Evolutionary conservation across 805 yeast species (phyloP), one percentile per base, ranked within the genome.

Genomic region (Scheffersomyces amazonensis): DNA sequence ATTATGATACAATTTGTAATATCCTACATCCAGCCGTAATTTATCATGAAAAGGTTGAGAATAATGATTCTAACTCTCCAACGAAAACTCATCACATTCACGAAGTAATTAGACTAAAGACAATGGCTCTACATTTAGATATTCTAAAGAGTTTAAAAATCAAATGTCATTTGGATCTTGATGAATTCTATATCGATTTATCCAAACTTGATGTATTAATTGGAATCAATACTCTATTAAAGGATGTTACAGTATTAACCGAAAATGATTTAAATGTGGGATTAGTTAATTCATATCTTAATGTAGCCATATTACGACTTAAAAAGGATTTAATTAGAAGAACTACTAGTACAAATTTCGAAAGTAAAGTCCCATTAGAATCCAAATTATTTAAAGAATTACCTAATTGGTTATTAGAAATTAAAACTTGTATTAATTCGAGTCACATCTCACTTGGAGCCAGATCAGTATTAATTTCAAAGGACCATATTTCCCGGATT

Each of bases 401-500:
- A 11, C 73, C 74, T 1, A 28, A 42, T 4, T 69, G 73, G 73
- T 37, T 69, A 11, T 41, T 60, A 2, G 58, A 54, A 10, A 36
- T 52, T 13, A 48, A 51, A 16, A 17, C 61, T 16, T 36, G 36
- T 6, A 20, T 58, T 12, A 34, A 40, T n/a, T 37, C 44, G 4
- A 27, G 52, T 17, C 44, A 44, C 8, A 28, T 69, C 4, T 38
- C 44, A 21, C 35, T 69, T 10, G 73, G 73, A 0, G 64, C 73
- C 2, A 48, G 71, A 16, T 67, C 73, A 6, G 61, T 68, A 1
- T 50, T 69, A 25, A 58, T 68, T 6, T 66, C 62, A 16, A 33
- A 42, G 12, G 52, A 54, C 5, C 34, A 44, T 18, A 31, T 56
- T 11, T 32, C 49, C 17, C 23, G 40, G n/a, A 30, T 41, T 20